Evolutionary conservation across 768 basidiomycete genomes (phyloP).

Genomic region (Pulveroboletus sp.): DNA sequence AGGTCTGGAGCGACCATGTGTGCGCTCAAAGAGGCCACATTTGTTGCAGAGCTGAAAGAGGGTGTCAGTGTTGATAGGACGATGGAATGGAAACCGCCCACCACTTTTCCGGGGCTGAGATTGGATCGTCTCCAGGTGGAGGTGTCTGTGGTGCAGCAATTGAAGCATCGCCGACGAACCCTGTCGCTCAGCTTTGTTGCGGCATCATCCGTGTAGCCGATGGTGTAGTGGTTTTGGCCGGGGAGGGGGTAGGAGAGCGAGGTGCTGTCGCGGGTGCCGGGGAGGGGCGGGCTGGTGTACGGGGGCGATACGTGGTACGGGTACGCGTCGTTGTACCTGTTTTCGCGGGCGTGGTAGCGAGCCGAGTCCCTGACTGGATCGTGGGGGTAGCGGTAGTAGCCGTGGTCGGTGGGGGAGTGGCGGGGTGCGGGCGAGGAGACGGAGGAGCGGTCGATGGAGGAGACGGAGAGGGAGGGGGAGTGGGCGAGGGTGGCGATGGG

Average conservation of each 20-base stretch:
- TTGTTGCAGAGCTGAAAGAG: constrained; percentile 51
- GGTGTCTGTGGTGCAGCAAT: constrained; percentile 83
- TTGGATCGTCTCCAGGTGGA: constrained; percentile 79
- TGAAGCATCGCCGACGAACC: constrained; percentile 76
- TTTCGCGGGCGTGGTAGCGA: constrained; percentile 32
- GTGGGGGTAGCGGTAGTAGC: too few species aligned
- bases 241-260: constrained; percentile 36
- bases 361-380: constrained; percentile 32
- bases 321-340: constrained; percentile 34
- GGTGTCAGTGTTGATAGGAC: constrained; percentile 5
- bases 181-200: constrained; percentile 77
- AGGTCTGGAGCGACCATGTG: constrained; percentile 73
- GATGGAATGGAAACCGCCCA: constrained; percentile 22
- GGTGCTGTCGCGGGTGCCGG: constrained; percentile 23
- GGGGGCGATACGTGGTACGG: constrained; percentile 27
- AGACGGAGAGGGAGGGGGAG: constrained; percentile 60
- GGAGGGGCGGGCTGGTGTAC: constrained; percentile 26
- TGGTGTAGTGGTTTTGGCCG: constrained; percentile 36
- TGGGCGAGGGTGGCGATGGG: constrained; percentile 51
- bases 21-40: constrained; percentile 79
- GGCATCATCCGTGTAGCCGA: constrained; percentile 71
- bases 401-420: constrained; percentile 36
- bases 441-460: constrained; percentile 58
- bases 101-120: constrained; percentile 79
- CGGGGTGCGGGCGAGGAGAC: constrained; percentile 58